These are phyloP conservation scores for Chytriomyces confervae DNA, from an alignment of 192 early-diverging fungal genomes.

Conservation along the genomic window DNA sequence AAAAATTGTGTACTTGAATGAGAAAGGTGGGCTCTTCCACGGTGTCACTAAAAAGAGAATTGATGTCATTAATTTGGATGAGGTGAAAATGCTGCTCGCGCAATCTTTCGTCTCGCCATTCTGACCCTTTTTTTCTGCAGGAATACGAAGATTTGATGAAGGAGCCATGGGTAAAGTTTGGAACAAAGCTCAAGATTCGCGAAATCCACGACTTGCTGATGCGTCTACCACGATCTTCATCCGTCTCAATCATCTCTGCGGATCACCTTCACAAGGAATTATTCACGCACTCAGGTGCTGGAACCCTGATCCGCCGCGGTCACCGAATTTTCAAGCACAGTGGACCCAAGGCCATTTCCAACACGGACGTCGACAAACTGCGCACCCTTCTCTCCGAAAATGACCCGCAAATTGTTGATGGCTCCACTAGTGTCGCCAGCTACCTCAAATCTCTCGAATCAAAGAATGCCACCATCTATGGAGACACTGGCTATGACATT, in stretches of 20 bases:
- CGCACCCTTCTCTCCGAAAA: slow-evolving; percentile 76
- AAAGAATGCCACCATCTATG: slow-evolving; percentile 76
- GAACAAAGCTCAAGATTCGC: slow-evolving; percentile 96
- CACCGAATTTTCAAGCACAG: slow-evolving; percentile 82
- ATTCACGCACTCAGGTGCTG: slow-evolving; percentile 95
- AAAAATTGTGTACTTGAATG: slow-evolving; percentile 97
- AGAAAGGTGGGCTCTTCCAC: slow-evolving; percentile 96
- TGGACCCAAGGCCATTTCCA: slow-evolving; percentile 58
- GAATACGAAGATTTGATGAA: slow-evolving; percentile 95
- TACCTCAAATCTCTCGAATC: slow-evolving; percentile 74
- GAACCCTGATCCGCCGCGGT: slow-evolving; percentile 95
- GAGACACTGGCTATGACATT: slow-evolving; percentile 93
- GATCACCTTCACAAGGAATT: slow-evolving; percentile 99
- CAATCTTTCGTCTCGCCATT: background rate
- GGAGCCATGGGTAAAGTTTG: slow-evolving; percentile 97
- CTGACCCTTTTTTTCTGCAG: slow-evolving; percentile 42
- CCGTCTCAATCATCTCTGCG: slow-evolving; percentile 98
- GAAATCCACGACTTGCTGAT: slow-evolving; percentile 98
- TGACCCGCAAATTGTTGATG: slow-evolving; percentile 73
- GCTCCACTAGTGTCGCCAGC: slow-evolving; percentile 71
- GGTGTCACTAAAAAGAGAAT: slow-evolving; percentile 95
- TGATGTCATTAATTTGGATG: slow-evolving; percentile 96
- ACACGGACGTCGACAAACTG: slow-evolving; percentile 79
- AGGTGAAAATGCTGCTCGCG: slow-evolving; percentile 58
- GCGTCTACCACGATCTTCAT: slow-evolving; percentile 94